These are phyloP conservation scores for Lecanicillium sp. DNA, from an alignment of 2,329 filamentous ascomycete genomes.

Conservation along the genomic window DNA sequence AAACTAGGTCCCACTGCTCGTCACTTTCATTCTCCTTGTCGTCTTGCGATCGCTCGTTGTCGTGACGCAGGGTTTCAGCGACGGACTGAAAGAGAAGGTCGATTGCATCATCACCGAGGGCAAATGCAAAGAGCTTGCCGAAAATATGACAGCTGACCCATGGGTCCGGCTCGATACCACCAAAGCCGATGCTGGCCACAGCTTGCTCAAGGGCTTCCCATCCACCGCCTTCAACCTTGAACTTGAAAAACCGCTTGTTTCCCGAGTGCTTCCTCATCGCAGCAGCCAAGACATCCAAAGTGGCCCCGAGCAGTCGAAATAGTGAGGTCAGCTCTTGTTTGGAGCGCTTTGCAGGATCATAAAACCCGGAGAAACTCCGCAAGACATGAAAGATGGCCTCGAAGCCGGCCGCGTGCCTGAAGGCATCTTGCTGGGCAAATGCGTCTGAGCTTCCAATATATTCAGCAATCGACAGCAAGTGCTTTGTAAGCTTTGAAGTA, in stretches of 20 bases:
- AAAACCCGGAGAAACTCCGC: slow-evolving; percentile 64
- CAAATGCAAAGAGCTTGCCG: slow-evolving; percentile 73
- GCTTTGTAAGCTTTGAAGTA: slow-evolving; percentile 39
- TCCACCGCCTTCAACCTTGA: slow-evolving; percentile 65
- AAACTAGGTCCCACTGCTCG: slow-evolving; percentile 29
- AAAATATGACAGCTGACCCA: slow-evolving; percentile 68
- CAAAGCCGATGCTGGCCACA: slow-evolving; percentile 58
- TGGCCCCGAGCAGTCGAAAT: slow-evolving; percentile 61
- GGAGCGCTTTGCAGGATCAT: slow-evolving; percentile 56
- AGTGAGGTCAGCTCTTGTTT: slow-evolving; percentile 55
- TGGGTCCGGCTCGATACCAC: slow-evolving; percentile 57
- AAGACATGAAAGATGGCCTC: slow-evolving; percentile 62
- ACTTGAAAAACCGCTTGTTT: slow-evolving; percentile 80
- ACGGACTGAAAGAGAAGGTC: slow-evolving; percentile 57
- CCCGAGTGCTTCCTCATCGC: slow-evolving; percentile 72
- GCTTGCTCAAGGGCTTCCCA: slow-evolving; percentile 70
- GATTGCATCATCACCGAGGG: slow-evolving; percentile 68
- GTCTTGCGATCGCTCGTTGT: slow-evolving; percentile 16
- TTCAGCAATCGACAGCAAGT: slow-evolving; percentile 59
- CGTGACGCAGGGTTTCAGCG: slow-evolving; percentile 26
- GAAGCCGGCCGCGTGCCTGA: slow-evolving; percentile 74
- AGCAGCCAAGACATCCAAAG: slow-evolving; percentile 67
- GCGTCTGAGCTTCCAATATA: slow-evolving; percentile 42
- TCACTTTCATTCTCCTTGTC: slow-evolving; percentile 22
- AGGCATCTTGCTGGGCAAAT: slow-evolving; percentile 62